Evolutionary conservation across 1,139 yeast genomes (phyloP), one percentile per base, ranked within the genome.

Genomic region (Candida labiduridarum): DNA sequence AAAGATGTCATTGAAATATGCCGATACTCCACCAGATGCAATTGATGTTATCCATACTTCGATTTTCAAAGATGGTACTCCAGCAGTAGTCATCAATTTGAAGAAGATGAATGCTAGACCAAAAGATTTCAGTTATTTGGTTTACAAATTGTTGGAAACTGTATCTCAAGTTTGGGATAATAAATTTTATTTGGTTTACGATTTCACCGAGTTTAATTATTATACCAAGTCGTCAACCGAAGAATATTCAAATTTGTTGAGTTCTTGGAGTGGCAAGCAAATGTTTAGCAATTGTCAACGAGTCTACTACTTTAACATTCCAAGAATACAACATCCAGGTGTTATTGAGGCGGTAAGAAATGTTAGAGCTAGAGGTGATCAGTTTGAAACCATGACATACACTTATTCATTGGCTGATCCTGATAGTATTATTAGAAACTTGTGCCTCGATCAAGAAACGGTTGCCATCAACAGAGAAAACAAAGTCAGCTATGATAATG

Each of bases 141-240:
- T 84, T 10, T 89, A 81, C 64, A 78, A 86, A 56, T 62, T 85
- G 19, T 78, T 88, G 54, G 94, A 88, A 59, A 78, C 84, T 10
- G 81, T 87, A 15, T 79, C 86, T 51, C 88, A 86, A 60, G 78
- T 88, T 46, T 89, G 96, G 96, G 84, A 84, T 19, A 78, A 82
- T 44, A 82, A 82, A 53, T 89, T 79, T 61, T 80, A 82, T 54
- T 53, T 85, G 52, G 79, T 89, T 6, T 63, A 83, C 54, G 96
- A 90, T 64, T 83, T 88, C 55, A 87, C 96, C 0, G 86, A 85
- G 18, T 84, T 77, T 59, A 62, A 75, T 46, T 50, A 60, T 33
- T 47, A 52, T 19, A 54, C 58, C 3, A 15, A 12, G 3, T 15
- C 25, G 3, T 35, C 19, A 5, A 51, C 48, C 1, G 49, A 48